Evolutionary conservation across 768 basidiomycete species (phyloP), one percentile per base, ranked within the genome.

Genomic region (Candolleomyces aberdarensis): DNA sequence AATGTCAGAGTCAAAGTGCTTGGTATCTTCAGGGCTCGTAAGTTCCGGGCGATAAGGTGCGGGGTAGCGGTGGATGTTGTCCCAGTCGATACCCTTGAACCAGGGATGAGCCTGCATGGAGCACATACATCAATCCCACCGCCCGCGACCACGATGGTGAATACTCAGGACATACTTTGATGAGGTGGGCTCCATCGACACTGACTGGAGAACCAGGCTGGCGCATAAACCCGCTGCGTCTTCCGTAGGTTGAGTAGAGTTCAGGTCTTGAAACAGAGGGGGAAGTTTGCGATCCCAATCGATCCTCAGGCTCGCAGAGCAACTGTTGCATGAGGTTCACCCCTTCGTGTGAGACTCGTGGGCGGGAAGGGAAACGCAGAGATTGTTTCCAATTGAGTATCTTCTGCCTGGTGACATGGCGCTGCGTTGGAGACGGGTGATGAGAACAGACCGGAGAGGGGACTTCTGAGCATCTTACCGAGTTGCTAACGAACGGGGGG

Each of bases 1-100:
- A 68, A 97, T 98, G 73, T 96, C 94, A 57, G 89, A 86, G 73
- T 98, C 96, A 65, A 99, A 98, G 74, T 99, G 96, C 62, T 86
- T 83, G 15, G 96, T 98, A 72, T 98, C 95, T 67, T 89, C 92
- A 29, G 91, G 89, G 64, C 85, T 79, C 32, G 71, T 77, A 61
- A 99, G 83, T 63, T 94, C 87, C 32, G 96, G 97, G 62, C 84
- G 86, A 80, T 96, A 98, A 15, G 96, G 96, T 11, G 96, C 91
- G 57, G 84, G 80, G 70, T 87, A 87, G 55, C 81, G 81, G 72
- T 95, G 94, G 41, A 98, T 88, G 67, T 89, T 91, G 50, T 81
- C 78, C 89, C 91, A 98, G 70, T 98, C 94, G 63, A 97, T 88
- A 32, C 91, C 93, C 63, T 80, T 83, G 80, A 98, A 97, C 87